A percentile compares a stretch with the other conserved stretches of the same genome.
These are phyloP conservation scores for Pythium sukuiense DNA, from an alignment of 352 stramenopile genomes.

Conservation along the genomic window DNA sequence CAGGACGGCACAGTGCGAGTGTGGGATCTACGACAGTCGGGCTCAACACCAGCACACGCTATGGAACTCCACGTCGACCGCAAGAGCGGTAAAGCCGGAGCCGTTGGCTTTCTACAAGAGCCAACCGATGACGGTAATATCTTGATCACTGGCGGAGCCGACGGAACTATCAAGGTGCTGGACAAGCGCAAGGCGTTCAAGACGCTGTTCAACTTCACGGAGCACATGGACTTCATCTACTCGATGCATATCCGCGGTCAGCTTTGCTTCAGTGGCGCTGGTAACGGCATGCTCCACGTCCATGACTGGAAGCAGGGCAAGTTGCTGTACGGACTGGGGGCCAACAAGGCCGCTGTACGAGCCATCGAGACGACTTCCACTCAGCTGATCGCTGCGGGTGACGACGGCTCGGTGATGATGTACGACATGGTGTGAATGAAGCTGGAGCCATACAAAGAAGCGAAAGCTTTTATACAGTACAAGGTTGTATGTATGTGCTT, in stretches of 20 bases:
- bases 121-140: constrained; percentile 43
- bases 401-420: constrained; percentile 81
- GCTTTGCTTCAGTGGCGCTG: constrained; percentile 79
- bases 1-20: constrained; percentile 75
- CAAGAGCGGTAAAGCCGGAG: constrained; percentile 59
- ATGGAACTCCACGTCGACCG: constrained; percentile 61
- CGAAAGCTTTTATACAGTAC: not conserved
- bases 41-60: constrained; percentile 15
- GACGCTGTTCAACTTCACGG: constrained; percentile 52
- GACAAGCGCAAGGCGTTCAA: constrained; percentile 61
- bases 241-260: constrained; percentile 61
- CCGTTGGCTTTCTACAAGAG: constrained; percentile 66
- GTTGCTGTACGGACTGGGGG: constrained; percentile 80
- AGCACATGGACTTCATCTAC: constrained; percentile 91
- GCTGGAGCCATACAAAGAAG: not conserved
- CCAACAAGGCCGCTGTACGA: constrained; percentile 78
- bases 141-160: constrained; percentile 69
- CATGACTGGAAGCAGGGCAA: constrained; percentile 73
- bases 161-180: constrained; percentile 77
- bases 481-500: not conserved
- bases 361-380: constrained; percentile 54
- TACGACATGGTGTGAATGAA: constrained; percentile 62
- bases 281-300: constrained; percentile 85
- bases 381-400: constrained; percentile 68
- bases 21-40: constrained; percentile 71